Base-by-base conservation (phyloP, 176 grass and related monocot genomes). In the Hyparrhenia diplandra region DNA sequence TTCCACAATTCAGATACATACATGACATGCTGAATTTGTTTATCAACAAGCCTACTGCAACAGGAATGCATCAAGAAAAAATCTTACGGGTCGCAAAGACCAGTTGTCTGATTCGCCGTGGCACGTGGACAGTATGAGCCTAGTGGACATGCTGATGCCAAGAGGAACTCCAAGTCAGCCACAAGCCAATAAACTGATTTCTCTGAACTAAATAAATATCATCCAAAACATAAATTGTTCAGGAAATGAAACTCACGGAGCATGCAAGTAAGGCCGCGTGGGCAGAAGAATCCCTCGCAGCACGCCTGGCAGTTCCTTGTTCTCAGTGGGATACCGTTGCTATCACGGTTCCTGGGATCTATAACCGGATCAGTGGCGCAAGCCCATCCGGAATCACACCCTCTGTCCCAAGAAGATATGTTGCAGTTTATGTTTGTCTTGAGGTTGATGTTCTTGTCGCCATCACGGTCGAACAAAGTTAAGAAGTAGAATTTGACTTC, bases 41-140 rank as follows among this genome's bases (percentile, higher is more conserved):
- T 55, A 73, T 45, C 0, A 46, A 35, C 2, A 76, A 92, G 79
- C 40, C 29, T 34, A 82, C 60, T 31, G 6, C 25, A 5, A 54
- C 49, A 51, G 3, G 83, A 10, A 28, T 41, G 43, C 6, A 45
- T 5, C 32, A 70, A 65, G 10, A 78, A 77, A n/a, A 77, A 64
- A 58, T 91, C 92, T 98, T 95, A 98, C 92, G 90, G 96, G 64
- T 98, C 86, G n/a, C 96, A 98, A 76, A 87, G 68, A 28, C 90
- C 92, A 18, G 90, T 95, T 14, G 83, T 95, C 2, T 1, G 8
- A 52, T 95, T 98, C 61, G 69, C 61, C n/a, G 5, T 76, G 37
- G 86, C 92, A 20, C 75, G 88, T 8, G 92, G 96, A 63, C 96
- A 98, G 42, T 93, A 98, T 4, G 96, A 87, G 32, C 96, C 96